Conservation (phyloP, 768 basidiomycete species). For the Pisolithus tinctorius region DNA sequence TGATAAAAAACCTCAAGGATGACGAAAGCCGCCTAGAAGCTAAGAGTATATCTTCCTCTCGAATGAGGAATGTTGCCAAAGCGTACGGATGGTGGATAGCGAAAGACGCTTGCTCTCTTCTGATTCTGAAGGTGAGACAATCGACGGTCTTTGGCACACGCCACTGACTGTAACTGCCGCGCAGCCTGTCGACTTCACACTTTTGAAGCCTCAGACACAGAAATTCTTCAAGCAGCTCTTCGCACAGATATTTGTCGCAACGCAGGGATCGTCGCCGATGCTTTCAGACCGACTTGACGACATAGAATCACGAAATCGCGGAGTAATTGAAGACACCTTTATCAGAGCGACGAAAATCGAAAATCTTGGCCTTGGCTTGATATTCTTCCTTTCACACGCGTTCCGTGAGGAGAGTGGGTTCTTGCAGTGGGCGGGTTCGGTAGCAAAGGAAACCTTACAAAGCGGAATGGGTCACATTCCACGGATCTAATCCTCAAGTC, state of each 20-base stretch:
- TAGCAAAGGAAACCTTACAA: conserved; percentile 66
- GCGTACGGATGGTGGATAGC: conserved; percentile 93
- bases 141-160: background rate
- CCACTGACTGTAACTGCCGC: background rate
- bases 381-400: conserved; percentile 57
- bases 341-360: conserved; percentile 63
- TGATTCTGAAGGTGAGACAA: conserved; percentile 70
- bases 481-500: conserved; percentile 13
- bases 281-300: conserved; percentile 33
- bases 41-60: conserved; percentile 49
- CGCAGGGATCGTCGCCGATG: conserved; percentile 68
- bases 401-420: conserved; percentile 39
- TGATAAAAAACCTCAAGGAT: conserved; percentile 55
- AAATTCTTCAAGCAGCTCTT: conserved; percentile 70
- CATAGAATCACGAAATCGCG: conserved; percentile 44
- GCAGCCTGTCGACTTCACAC: conserved; percentile 84
- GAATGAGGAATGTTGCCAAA: conserved; percentile 68
- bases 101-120: conserved; percentile 68
- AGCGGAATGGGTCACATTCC: conserved; percentile 53
- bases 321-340: conserved; percentile 70
- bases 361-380: conserved; percentile 65
- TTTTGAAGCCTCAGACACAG: conserved; percentile 54
- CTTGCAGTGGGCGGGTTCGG: conserved; percentile 56
- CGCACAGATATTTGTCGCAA: conserved; percentile 60
- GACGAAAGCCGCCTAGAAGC: conserved; percentile 39